phyloP scores from a whole-genome alignment of 331 rosid genomes.

The Quercus phellos region DNA sequence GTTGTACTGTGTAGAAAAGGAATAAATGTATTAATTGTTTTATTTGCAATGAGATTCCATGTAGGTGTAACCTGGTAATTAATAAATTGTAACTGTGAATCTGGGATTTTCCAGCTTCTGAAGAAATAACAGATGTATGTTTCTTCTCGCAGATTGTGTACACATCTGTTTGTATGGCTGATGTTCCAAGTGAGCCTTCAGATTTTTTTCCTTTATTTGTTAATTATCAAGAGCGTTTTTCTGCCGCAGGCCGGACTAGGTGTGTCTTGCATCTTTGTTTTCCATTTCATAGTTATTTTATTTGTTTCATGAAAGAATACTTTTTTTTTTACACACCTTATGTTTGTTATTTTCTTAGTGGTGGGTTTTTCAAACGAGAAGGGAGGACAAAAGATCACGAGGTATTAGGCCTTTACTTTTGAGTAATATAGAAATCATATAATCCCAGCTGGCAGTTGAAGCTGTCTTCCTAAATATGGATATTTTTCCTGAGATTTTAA shows the following conservation, averaged over 20 bases:
- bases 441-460: not conserved
- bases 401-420: conserved; percentile 43
- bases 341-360: conserved; percentile 46
- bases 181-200: conserved; percentile 84
- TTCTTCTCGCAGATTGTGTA: conserved; percentile 64
- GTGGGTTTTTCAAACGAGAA: conserved; percentile 96
- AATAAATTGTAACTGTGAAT: not conserved
- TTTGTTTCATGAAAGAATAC: conserved; percentile 7
- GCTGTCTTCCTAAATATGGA: conserved; percentile 7
- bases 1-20: not conserved
- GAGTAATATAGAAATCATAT: not conserved
- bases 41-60: not conserved
- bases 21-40: not conserved
- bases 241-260: conserved; percentile 99
- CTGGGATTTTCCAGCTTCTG: not conserved
- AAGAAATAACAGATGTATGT: conserved; percentile 20
- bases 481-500: conserved; percentile 5
- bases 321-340: not conserved
- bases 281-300: conserved; percentile 4
- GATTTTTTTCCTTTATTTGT: conserved; percentile 94
- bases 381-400: conserved; percentile 89
- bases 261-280: conserved; percentile 28
- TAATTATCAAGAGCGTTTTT: conserved; percentile 94
- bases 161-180: conserved; percentile 83
- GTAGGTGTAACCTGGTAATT: not conserved